Conservation (phyloP, 2,329 filamentous ascomycete genomes). For the Phaeosphaeria sp. region DNA sequence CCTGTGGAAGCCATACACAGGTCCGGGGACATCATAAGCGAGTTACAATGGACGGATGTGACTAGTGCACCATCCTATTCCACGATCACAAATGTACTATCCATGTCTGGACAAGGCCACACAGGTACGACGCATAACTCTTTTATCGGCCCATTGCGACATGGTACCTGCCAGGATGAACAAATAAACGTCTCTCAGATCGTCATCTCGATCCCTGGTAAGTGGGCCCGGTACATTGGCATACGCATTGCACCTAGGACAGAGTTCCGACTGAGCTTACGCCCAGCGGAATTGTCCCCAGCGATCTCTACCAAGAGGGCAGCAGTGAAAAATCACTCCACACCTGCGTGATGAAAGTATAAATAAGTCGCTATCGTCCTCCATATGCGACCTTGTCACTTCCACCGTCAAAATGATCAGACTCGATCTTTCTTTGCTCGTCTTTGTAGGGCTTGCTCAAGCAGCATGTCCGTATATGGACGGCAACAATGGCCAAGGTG, state of each 20-base stretch:
- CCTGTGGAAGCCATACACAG: background rate
- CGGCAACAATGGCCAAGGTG: conserved; percentile 28
- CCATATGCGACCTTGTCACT: background rate
- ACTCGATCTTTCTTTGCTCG: conserved; percentile 29
- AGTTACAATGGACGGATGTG: background rate
- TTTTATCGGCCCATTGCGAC: background rate
- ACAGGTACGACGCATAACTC: background rate
- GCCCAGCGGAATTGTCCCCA: background rate
- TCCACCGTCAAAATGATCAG: conserved; percentile 30
- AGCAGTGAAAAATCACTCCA: background rate
- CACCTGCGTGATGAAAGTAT: conserved; percentile 13
- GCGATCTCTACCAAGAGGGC: background rate
- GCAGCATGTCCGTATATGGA: conserved; percentile 48
- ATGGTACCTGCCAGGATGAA: background rate
- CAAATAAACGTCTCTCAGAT: background rate
- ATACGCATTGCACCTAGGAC: background rate
- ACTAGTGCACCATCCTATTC: background rate
- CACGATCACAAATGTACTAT: background rate
- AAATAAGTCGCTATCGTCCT: conserved; percentile 12
- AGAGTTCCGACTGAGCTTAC: conserved; percentile 8
- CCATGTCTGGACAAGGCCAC: background rate
- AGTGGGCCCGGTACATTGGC: conserved; percentile 7
- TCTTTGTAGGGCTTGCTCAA: conserved; percentile 25
- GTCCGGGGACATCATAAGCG: background rate
- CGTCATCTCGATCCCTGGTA: background rate